Conservation (phyloP, 129 eudicot species). For the Rutidosis leptorrhynchoides region DNA sequence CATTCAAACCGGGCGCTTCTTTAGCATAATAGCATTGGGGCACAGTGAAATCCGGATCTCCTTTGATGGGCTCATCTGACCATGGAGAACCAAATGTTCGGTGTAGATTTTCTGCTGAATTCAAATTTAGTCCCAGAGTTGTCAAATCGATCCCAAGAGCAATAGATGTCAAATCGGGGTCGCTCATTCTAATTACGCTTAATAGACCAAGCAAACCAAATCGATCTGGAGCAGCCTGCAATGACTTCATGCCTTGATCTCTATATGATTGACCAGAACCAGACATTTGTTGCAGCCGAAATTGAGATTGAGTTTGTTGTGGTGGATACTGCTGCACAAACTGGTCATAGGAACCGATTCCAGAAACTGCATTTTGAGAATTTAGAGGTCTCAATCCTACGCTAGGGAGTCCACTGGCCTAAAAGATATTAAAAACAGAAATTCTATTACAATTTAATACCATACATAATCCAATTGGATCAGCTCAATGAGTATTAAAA, state of each 20-base stretch:
- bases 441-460: not conserved
- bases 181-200: slow-evolving; percentile 85
- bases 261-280: slow-evolving; percentile 37
- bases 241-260: slow-evolving; percentile 76
- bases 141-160: slow-evolving; percentile 92
- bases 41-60: slow-evolving; percentile 69
- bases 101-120: slow-evolving; percentile 83
- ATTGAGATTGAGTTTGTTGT: slow-evolving; percentile 74
- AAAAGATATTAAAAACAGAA: slow-evolving; percentile 18
- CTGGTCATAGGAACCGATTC: slow-evolving; percentile 81
- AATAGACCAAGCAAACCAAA: slow-evolving; percentile 81
- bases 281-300: slow-evolving; percentile 53
- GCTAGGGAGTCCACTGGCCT: slow-evolving; percentile 74
- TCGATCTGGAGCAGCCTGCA: slow-evolving; percentile 66
- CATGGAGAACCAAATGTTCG: slow-evolving; percentile 83
- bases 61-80: slow-evolving; percentile 84
- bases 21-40: slow-evolving; percentile 82
- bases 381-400: slow-evolving; percentile 69
- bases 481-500: too few species aligned
- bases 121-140: slow-evolving; percentile 81
- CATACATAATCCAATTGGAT: not conserved
- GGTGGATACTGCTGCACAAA: slow-evolving; percentile 83
- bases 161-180: slow-evolving; percentile 78
- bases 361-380: slow-evolving; percentile 53
- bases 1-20: slow-evolving; percentile 66